Percentiles rank a stretch among this genome's conserved stretches.
Evolutionary conservation across 2,329 filamentous ascomycete genomes (phyloP).

Genomic region (Phoma sp.): DNA sequence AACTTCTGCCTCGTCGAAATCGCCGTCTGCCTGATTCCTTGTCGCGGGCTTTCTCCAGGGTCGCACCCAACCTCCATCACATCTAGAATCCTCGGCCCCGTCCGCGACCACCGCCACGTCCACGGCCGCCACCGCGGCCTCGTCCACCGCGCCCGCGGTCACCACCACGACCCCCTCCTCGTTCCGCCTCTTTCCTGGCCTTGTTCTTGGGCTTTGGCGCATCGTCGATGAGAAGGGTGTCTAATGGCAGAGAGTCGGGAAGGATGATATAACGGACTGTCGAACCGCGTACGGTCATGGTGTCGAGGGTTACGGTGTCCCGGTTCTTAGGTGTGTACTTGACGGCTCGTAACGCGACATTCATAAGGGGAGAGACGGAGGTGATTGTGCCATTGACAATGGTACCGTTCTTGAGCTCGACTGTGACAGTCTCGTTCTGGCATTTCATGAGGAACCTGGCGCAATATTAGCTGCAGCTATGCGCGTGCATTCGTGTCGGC

Average conservation of each 20-base stretch:
- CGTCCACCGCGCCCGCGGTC: slow-evolving; percentile 59
- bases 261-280: slow-evolving; percentile 97
- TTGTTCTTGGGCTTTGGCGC: slow-evolving; percentile 99
- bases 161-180: slow-evolving; percentile 57
- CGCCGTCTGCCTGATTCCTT: slow-evolving; percentile 12
- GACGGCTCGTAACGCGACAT: slow-evolving; percentile 91
- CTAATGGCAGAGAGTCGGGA: slow-evolving; percentile 91
- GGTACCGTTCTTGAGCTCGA: slow-evolving; percentile 98
- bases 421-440: slow-evolving; percentile 96
- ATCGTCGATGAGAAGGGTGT: slow-evolving; percentile 95
- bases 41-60: slow-evolving; percentile 6
- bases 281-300: slow-evolving; percentile 95
- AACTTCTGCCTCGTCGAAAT: slow-evolving; percentile 4
- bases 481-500: slow-evolving; percentile 2
- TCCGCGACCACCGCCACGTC: slow-evolving; percentile 53
- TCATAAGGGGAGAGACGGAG: slow-evolving; percentile 97
- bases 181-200: slow-evolving; percentile 85
- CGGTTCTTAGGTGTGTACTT: slow-evolving; percentile 95
- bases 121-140: slow-evolving; percentile 46
- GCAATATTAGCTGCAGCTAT: slow-evolving; percentile 28
- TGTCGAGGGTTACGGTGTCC: slow-evolving; percentile 86
- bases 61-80: background rate
- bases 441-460: slow-evolving; percentile 98
- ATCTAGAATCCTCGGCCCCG: slow-evolving; percentile 48
- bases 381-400: slow-evolving; percentile 97